Conservation (phyloP, 345 rosid genomes). For the Firmiana major region DNA sequence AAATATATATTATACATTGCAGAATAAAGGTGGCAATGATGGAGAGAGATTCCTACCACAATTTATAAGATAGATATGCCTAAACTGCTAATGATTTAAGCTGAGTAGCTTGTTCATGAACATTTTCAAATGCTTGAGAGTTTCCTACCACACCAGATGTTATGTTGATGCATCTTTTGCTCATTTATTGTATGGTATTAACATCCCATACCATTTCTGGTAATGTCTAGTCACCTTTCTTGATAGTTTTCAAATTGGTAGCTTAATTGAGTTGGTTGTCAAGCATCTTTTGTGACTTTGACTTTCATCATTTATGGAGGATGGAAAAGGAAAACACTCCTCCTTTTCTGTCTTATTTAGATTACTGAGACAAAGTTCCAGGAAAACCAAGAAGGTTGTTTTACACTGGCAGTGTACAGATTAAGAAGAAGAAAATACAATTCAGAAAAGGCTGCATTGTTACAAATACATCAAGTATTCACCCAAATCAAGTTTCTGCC, state of each 20-base stretch:
- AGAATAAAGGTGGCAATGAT: not conserved
- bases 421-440: not conserved
- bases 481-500: not conserved
- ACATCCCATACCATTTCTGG: not conserved
- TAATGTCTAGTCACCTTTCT: not conserved
- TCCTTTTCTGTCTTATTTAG: not conserved
- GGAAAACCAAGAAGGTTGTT: not conserved
- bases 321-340: not conserved
- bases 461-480: not conserved
- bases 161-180: not conserved
- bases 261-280: conserved; percentile 1
- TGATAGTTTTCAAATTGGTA: not conserved
- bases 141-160: not conserved
- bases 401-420: not conserved
- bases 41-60: not conserved
- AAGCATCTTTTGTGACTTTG: conserved; percentile 4
- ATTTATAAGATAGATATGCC: not conserved
- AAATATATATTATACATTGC: not conserved
- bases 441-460: not conserved
- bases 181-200: not conserved
- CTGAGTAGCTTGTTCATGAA: not conserved
- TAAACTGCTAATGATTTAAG: not conserved
- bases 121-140: not conserved
- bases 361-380: not conserved
- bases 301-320: not conserved